These are phyloP conservation scores for Gentiana dahurica DNA, from an alignment of 257 asterid species.

Conservation along the genomic window DNA sequence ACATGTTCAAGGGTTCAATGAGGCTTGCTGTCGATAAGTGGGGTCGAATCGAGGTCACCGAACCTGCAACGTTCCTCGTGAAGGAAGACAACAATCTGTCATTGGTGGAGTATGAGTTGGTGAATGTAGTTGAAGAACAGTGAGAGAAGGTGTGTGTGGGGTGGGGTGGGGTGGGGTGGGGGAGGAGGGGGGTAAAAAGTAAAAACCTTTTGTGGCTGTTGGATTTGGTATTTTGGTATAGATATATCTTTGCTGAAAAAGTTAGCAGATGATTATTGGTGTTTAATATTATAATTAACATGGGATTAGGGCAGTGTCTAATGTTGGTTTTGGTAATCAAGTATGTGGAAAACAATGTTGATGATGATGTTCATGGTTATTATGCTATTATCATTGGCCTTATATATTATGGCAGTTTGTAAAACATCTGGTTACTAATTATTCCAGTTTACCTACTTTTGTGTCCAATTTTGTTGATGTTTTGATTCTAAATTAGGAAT, in stretches of 20 bases:
- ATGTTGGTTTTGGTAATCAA: slow-evolving; percentile 24
- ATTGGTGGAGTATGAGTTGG: slow-evolving; percentile 71
- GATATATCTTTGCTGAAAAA: slow-evolving; percentile 20
- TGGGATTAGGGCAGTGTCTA: slow-evolving; percentile 22
- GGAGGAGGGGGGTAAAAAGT: not conserved
- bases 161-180: slow-evolving; percentile 16
- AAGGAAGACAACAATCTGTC: slow-evolving; percentile 77
- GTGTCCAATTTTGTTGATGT: too few species aligned
- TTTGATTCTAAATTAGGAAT: too few species aligned
- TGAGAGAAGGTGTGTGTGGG: slow-evolving; percentile 3
- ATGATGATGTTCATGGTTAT: not conserved
- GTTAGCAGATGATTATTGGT: slow-evolving; percentile 15
- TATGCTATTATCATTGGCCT: too few species aligned
- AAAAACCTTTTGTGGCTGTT: slow-evolving; percentile 19
- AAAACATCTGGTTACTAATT: too few species aligned
- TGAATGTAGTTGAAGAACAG: slow-evolving; percentile 43
- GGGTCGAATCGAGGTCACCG: slow-evolving; percentile 70
- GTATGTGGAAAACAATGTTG: slow-evolving; percentile 28
- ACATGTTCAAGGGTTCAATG: slow-evolving; percentile 81
- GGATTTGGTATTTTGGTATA: slow-evolving; percentile 28
- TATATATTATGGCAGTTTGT: too few species aligned
- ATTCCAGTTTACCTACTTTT: too few species aligned
- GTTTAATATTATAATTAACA: slow-evolving; percentile 22
- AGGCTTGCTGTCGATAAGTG: slow-evolving; percentile 73
- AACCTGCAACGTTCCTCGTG: slow-evolving; percentile 51